Percentiles rank a stretch among this genome's conserved stretches.
These are phyloP conservation scores for Colletotrichum incanum DNA, from an alignment of 2,329 filamentous ascomycete genomes.

Conservation along the genomic window DNA sequence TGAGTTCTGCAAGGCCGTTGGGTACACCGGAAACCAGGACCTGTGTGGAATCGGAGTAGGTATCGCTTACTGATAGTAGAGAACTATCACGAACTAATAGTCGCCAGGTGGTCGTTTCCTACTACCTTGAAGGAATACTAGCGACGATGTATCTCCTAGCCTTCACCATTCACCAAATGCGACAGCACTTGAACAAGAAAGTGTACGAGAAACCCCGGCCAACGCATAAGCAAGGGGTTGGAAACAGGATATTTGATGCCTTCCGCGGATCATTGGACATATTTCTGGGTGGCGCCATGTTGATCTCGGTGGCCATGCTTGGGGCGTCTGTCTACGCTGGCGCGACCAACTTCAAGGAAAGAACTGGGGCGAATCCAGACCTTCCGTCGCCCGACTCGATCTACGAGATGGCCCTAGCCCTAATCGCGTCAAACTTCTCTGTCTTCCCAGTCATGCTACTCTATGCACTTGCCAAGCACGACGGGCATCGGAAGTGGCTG, in stretches of 20 bases:
- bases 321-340: conserved; percentile 35
- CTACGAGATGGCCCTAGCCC: conserved; percentile 28
- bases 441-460: conserved; percentile 42
- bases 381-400: conserved; percentile 27
- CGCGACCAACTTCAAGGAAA: conserved; percentile 13
- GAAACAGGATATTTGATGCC: conserved; percentile 29
- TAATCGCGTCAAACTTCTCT: conserved; percentile 38
- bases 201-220: conserved; percentile 23
- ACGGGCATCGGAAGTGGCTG: conserved; percentile 41
- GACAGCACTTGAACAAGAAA: conserved; percentile 8
- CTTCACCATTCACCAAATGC: conserved; percentile 33
- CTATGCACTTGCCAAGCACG: conserved; percentile 36
- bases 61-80: not conserved
- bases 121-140: conserved; percentile 38
- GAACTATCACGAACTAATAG: not conserved
- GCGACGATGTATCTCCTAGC: conserved; percentile 39
- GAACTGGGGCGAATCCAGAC: conserved; percentile 21
- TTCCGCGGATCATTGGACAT: conserved; percentile 42
- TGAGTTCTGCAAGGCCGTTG: conserved; percentile 35
- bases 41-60: conserved; percentile 38
- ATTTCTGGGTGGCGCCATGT: conserved; percentile 37
- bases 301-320: conserved; percentile 41
- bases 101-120: conserved; percentile 34
- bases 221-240: conserved; percentile 1
- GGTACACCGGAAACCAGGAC: conserved; percentile 38